Conservation (phyloP, 495 filamentous ascomycete species). For the Talaromyces nanjingensis region DNA sequence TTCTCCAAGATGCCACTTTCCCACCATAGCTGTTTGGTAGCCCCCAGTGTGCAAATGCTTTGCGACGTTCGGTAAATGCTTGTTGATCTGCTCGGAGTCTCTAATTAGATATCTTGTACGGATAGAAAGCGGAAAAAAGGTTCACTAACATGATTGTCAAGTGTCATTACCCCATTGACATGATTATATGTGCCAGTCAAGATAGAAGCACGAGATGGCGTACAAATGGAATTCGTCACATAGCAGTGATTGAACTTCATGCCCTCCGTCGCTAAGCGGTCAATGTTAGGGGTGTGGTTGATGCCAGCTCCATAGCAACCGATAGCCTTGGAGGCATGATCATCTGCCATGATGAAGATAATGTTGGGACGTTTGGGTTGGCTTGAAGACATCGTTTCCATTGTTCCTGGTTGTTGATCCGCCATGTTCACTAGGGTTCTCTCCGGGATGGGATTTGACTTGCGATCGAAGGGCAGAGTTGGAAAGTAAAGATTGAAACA, state of each 20-base stretch:
- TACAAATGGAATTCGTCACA: conserved; percentile 41
- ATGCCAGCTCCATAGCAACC: conserved; percentile 33
- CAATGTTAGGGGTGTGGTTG: conserved; percentile 37
- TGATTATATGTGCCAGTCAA: conserved; percentile 39
- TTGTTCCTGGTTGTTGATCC: background rate
- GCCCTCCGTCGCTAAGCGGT: conserved; percentile 33
- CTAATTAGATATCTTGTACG: background rate
- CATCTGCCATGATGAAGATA: conserved; percentile 42
- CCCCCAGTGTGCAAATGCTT: conserved; percentile 32
- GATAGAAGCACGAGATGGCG: conserved; percentile 34
- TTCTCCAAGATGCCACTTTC: conserved; percentile 41
- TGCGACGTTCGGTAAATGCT: conserved; percentile 34
- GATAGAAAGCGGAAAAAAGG: background rate
- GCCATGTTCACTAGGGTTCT: background rate
- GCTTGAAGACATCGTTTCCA: background rate
- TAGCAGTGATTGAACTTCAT: conserved; percentile 44
- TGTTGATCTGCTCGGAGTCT: conserved; percentile 23
- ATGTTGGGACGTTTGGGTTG: conserved; percentile 25
- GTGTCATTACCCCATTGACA: conserved; percentile 35
- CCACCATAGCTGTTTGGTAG: conserved; percentile 37
- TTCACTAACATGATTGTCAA: conserved; percentile 18
- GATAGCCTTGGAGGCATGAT: conserved; percentile 39
- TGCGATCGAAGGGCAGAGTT: background rate
- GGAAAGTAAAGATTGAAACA: background rate
- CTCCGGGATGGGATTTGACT: background rate